These are phyloP conservation scores for Quercus rubra DNA, from an alignment of 306 rosid species.

Conservation along the genomic window DNA sequence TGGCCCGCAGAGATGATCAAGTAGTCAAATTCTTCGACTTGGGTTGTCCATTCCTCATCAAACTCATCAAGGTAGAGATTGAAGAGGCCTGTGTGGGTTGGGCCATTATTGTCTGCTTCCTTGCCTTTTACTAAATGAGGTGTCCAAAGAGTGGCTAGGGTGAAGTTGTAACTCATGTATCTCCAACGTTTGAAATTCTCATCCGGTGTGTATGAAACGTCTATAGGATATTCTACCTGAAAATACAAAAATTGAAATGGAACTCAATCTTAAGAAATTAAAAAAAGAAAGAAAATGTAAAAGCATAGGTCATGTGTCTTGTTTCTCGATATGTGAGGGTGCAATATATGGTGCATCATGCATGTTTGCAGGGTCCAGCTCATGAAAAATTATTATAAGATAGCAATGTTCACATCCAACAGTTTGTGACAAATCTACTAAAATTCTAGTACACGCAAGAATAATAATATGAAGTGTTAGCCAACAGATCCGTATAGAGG, in stretches of 20 bases:
- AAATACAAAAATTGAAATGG: background rate
- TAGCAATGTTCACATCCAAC: background rate
- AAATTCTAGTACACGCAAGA: background rate
- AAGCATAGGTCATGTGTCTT: background rate
- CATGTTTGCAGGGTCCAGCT: constrained; percentile 34
- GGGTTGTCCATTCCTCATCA: constrained; percentile 61
- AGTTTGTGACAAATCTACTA: background rate
- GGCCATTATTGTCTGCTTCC: constrained; percentile 45
- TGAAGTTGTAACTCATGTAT: constrained; percentile 79
- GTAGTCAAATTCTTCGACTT: constrained; percentile 55
- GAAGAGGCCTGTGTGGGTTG: constrained; percentile 46
- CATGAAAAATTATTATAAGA: constrained; percentile 13
- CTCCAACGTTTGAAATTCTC: constrained; percentile 63
- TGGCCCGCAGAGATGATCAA: constrained; percentile 72
- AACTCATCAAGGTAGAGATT: constrained; percentile 74
- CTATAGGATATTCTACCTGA: constrained; percentile 84
- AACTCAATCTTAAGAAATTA: background rate
- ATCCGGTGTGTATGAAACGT: constrained; percentile 51
- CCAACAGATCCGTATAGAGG: background rate
- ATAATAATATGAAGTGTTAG: too few relatives aligned
- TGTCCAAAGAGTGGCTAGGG: constrained; percentile 72
- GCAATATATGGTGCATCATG: constrained; percentile 15
- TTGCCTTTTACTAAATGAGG: constrained; percentile 67
- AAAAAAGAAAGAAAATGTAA: background rate
- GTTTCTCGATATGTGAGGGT: background rate